phyloP scores from a whole-genome alignment of 1,284 basidiomycete species.

The Xerocomus amazonicus region DNA sequence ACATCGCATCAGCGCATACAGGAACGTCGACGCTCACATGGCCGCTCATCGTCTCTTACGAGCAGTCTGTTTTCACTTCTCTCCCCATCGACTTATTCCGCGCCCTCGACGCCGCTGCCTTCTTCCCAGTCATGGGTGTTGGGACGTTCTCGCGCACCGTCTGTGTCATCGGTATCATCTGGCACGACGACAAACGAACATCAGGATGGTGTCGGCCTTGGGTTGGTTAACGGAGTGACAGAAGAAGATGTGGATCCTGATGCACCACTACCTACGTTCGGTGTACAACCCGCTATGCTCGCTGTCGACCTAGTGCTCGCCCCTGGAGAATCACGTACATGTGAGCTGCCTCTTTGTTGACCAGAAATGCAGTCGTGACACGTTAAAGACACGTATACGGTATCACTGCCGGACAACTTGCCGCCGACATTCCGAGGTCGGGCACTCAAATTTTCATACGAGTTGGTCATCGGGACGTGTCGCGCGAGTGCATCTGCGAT shows the following conservation, averaged over 20 bases:
- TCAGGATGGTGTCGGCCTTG: constrained; percentile 20
- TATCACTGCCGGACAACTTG: constrained; percentile 72
- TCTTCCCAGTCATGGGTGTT: constrained; percentile 27
- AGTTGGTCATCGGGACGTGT: constrained; percentile 84
- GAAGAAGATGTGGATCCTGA: constrained; percentile 59
- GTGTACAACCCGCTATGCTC: constrained; percentile 79
- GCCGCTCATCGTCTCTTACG: constrained; percentile 52
- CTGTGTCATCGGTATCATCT: constrained; percentile 21
- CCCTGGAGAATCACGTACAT: constrained; percentile 80
- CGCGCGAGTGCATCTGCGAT: constrained; percentile 45
- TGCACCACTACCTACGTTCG: constrained; percentile 71
- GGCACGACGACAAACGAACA: constrained; percentile 7
- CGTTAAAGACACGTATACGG: constrained; percentile 68
- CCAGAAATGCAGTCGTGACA: neutral
- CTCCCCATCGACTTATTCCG: constrained; percentile 36
- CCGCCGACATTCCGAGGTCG: constrained; percentile 91
- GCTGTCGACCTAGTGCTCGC: constrained; percentile 75
- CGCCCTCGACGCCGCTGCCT: constrained; percentile 22
- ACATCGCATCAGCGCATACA: constrained; percentile 37
- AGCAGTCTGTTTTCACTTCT: constrained; percentile 54
- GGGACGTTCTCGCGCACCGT: constrained; percentile 21
- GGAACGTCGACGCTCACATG: constrained; percentile 38
- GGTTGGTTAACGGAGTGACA: constrained; percentile 15
- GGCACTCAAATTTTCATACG: constrained; percentile 82
- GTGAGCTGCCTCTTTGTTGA: constrained; percentile 44